Base-by-base conservation (phyloP, 306 rosid genomes). In the Ceratonia siliqua region DNA sequence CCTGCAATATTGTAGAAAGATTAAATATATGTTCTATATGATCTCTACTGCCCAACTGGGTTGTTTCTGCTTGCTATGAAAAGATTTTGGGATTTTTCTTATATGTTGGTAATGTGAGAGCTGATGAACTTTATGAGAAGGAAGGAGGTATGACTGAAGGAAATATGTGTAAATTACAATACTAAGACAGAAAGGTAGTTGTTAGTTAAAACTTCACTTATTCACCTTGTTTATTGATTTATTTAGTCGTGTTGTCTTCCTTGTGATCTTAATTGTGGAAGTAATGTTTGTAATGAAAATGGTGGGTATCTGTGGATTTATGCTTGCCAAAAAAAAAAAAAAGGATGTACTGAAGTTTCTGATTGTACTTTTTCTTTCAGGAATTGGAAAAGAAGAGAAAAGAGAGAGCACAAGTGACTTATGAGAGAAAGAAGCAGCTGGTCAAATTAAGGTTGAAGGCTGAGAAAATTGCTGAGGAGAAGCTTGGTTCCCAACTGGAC, bases 311-410 rank as follows among this genome's bases (percentile, higher is more conserved):
- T 13, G 4, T 35, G 58, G 22, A 8, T 33, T 27, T 69, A 30
- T 69, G 10, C 48, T 7, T 50, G 27, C 24, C 36, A 58, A 5
- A 8, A 6, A 1, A n/a, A 50, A 2, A 12, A 28, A 6, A 38
- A 49, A 36, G 8, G 7, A 28, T 41, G 20, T 52, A 12, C 3
- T 24, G 20, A 65, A 8, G 55, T 73, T 32, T 49, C 57, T 58
- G 15, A 15, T 38, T 39, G 8, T 18, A 24, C 20, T 49, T 72
- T 18, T 2, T 24, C 1, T 42, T 49, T 17, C 85, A 85, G 86
- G 84, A 78, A 54, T 68, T 85, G 57, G 88, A 85, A 61, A 66
- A 78, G 62, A 85, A 85, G 82, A 71, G 88, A 70, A 85, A 85
- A 27, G 82, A 85, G 70, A 74, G 74, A 53, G 32, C 86, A 25